A percentile compares a stretch with the other conserved stretches of the same genome.
phyloP scores from a whole-genome alignment of 108 stramenopile species.

The Skeletonema grethae region DNA sequence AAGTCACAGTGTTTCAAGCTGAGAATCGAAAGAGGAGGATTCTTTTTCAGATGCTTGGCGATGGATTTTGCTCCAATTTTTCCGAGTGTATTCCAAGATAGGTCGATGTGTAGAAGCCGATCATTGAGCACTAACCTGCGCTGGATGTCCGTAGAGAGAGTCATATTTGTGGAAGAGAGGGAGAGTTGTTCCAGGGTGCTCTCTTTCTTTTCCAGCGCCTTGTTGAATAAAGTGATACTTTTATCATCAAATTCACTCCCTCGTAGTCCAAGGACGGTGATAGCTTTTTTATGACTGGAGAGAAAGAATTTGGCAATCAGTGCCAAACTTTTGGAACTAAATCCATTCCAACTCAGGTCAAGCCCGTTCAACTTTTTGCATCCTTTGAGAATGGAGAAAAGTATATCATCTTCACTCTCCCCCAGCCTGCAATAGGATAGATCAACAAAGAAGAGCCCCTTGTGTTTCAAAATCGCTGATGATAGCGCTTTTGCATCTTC shows the following conservation, averaged over 20 bases:
- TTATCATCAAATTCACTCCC: neutral
- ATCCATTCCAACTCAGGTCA: no score
- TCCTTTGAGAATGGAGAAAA: neutral
- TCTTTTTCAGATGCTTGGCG: neutral
- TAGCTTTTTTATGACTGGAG: no score
- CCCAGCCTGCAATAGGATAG: neutral
- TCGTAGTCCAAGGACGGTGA: no score
- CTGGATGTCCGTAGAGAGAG: neutral
- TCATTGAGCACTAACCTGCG: neutral
- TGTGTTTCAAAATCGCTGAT: neutral
- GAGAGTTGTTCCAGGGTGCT: neutral
- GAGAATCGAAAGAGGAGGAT: constrained; percentile 1
- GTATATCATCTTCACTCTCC: neutral
- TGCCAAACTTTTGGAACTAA: no score
- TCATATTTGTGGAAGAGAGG: neutral
- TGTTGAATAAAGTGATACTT: neutral
- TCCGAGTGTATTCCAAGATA: neutral
- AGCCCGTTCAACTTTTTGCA: no score
- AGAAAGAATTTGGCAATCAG: no score
- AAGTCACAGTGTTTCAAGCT: neutral
- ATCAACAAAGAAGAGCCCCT: neutral
- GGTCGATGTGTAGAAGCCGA: neutral
- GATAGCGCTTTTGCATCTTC: neutral
- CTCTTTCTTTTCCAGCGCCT: neutral
- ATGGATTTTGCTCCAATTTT: neutral